These are phyloP conservation scores for Orychophragmus violaceus DNA, from an alignment of 345 rosid species.

Conservation along the genomic window DNA sequence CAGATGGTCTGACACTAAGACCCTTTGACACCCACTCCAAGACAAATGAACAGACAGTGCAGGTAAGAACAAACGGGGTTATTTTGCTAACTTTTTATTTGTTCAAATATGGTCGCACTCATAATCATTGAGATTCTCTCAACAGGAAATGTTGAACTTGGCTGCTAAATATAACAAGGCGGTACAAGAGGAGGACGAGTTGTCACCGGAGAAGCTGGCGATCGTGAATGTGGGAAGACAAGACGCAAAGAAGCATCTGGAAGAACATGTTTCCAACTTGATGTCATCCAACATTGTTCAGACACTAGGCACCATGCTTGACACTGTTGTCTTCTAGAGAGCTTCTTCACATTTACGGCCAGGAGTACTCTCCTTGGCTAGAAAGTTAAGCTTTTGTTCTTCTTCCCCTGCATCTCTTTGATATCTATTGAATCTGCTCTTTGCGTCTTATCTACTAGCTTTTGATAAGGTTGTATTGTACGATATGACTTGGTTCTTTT, in stretches of 20 bases:
- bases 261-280: conserved; percentile 87
- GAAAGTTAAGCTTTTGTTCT: conserved; percentile 9
- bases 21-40: conserved; percentile 86
- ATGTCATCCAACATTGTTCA: conserved; percentile 98
- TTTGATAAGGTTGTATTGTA: conserved; percentile 8
- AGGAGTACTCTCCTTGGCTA: not conserved
- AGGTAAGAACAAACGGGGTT: conserved; percentile 35
- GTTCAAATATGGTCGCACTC: not conserved
- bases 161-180: conserved; percentile 91
- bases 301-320: conserved; percentile 96
- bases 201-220: conserved; percentile 91
- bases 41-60: conserved; percentile 90
- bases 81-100: not conserved
- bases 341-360: not conserved
- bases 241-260: conserved; percentile 97
- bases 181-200: conserved; percentile 95
- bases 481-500: conserved; percentile 3
- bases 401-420: not conserved
- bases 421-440: not conserved
- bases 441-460: not conserved
- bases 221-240: conserved; percentile 95
- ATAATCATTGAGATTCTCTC: not conserved
- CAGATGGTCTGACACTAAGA: conserved; percentile 85
- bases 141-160: conserved; percentile 85
- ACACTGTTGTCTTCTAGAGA: conserved; percentile 79